Evolutionary conservation across 2,329 filamentous ascomycete species (phyloP), one percentile per base, ranked within the genome.

Genomic region (Metarhizium album): DNA sequence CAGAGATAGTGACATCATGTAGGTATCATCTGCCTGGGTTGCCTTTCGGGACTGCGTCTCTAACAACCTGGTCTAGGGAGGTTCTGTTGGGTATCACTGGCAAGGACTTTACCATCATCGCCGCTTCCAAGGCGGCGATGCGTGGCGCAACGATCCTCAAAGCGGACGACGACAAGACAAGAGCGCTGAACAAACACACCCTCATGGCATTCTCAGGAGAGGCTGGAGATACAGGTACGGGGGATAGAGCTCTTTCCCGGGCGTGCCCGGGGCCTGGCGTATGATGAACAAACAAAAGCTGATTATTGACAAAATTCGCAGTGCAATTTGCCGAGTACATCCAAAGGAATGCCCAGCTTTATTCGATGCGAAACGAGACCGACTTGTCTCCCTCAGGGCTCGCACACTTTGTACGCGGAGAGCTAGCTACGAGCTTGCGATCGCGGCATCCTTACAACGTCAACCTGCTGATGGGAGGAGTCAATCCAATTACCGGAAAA

Each of bases 271-370:
- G 18, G 38, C 3, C 33, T 35, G 33, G 33, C 33, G 16, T 35
- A 23, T 13, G 6, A 2, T 16, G 4, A 16, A 29, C 40, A 46
- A 9, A 16, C 16, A 13, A 35, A n/a, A 6, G n/a, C 16, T 3
- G 51, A 51, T 38, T 51, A 55, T 58, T 67, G 48, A 67, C 57
- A 22, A 37, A 27, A 35, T 11, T 13, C n/a, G 35, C 66, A 95
- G 90, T 97, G 56, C 91, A 98, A 84, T 98, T 98, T 70, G 88
- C 94, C 68, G 93, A 98, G 74, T 98, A 91, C 74, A 94, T 98
- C 69, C 90, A 97, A 80, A 90, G 91, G 67, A 98, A 98, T 71
- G 84, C 93, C 57, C 89, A 95, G 73, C 86, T 98, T 66, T 98
- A 98, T 75, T 90, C 87, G 59, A 98, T 97, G 90, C 89, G 94